Percentiles rank a stretch among this genome's conserved stretches.
These are phyloP conservation scores for Debaryomyces tyrocola DNA, from an alignment of 805 yeast species.

Conservation along the genomic window DNA sequence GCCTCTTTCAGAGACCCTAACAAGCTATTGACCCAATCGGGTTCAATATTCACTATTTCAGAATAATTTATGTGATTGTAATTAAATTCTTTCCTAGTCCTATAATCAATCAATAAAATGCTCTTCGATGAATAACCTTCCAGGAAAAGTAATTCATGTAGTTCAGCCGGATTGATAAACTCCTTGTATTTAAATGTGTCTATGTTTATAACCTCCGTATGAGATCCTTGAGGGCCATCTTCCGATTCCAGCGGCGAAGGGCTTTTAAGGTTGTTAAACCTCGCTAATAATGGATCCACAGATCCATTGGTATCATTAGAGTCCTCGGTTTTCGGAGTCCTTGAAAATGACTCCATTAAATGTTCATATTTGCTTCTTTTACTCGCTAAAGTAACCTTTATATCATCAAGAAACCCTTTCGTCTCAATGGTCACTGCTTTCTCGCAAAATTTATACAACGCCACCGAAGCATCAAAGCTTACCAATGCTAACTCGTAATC, in stretches of 20 bases:
- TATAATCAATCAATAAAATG: constrained; percentile 68
- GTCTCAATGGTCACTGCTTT: constrained; percentile 9
- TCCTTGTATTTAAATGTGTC: constrained; percentile 14
- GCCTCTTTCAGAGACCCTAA: constrained; percentile 20
- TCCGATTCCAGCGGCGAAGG: background rate
- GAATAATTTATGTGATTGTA: constrained; percentile 60
- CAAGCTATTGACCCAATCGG: constrained; percentile 31
- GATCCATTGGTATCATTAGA: background rate
- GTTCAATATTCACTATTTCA: constrained; percentile 74
- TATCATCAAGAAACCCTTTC: constrained; percentile 15
- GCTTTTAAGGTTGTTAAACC: constrained; percentile 21
- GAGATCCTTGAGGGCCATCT: background rate
- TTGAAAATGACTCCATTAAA: constrained; percentile 1
- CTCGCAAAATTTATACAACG: constrained; percentile 9
- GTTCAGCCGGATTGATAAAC: constrained; percentile 17
- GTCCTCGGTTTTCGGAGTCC: background rate
- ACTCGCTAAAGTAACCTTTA: constrained; percentile 14
- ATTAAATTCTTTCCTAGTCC: constrained; percentile 61
- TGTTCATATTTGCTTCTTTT: constrained; percentile 12
- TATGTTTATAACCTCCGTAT: background rate
- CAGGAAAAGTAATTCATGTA: constrained; percentile 11
- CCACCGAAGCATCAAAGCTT: constrained; percentile 16
- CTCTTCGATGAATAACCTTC: background rate
- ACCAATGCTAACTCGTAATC: constrained; percentile 39
- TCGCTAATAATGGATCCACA: constrained; percentile 24